A percentile compares a stretch with the other conserved stretches of the same genome.
Evolutionary conservation across 192 early-diverging fungal genomes (phyloP).

Genomic region (Obelidium mucronatum): DNA sequence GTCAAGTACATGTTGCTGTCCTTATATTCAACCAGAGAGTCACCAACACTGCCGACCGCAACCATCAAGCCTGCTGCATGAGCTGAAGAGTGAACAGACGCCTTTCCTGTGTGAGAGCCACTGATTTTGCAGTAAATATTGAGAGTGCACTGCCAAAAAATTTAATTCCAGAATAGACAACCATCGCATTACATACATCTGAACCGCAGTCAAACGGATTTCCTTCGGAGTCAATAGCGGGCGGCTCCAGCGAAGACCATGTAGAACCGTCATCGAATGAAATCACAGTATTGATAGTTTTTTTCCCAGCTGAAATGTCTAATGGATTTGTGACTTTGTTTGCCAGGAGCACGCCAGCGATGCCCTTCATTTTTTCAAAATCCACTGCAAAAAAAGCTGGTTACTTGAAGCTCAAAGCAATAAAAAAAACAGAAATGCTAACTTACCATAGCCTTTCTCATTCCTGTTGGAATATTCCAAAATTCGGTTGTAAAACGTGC

Average conservation of each 20-base stretch:
- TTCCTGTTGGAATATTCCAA: slow-evolving; percentile 86
- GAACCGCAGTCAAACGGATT: slow-evolving; percentile 18
- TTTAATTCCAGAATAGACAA: slow-evolving; percentile 5
- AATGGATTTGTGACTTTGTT: slow-evolving; percentile 83
- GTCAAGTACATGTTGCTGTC: slow-evolving; percentile 79
- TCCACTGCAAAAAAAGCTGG: slow-evolving; percentile 66
- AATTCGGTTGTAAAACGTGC: slow-evolving; percentile 77
- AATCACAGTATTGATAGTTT: slow-evolving; percentile 78
- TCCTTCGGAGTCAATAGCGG: slow-evolving; percentile 49
- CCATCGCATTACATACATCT: not conserved
- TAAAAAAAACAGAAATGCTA: not conserved
- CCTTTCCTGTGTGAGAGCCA: slow-evolving; percentile 15
- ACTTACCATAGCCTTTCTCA: slow-evolving; percentile 53
- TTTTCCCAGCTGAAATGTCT: slow-evolving; percentile 63
- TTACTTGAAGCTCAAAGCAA: not conserved
- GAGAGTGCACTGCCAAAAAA: slow-evolving; percentile 30
- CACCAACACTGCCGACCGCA: slow-evolving; percentile 79
- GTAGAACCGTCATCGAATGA: slow-evolving; percentile 88
- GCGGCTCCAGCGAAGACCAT: slow-evolving; percentile 71
- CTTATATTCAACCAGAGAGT: slow-evolving; percentile 62
- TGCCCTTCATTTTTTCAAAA: slow-evolving; percentile 88
- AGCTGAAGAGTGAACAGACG: slow-evolving; percentile 32
- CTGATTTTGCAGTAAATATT: slow-evolving; percentile 31
- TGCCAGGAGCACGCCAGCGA: slow-evolving; percentile 86
- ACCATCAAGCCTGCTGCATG: slow-evolving; percentile 57